Evolutionary conservation across 2,329 filamentous ascomycete genomes (phyloP).

Genomic region (Alternaria tenuissima): DNA sequence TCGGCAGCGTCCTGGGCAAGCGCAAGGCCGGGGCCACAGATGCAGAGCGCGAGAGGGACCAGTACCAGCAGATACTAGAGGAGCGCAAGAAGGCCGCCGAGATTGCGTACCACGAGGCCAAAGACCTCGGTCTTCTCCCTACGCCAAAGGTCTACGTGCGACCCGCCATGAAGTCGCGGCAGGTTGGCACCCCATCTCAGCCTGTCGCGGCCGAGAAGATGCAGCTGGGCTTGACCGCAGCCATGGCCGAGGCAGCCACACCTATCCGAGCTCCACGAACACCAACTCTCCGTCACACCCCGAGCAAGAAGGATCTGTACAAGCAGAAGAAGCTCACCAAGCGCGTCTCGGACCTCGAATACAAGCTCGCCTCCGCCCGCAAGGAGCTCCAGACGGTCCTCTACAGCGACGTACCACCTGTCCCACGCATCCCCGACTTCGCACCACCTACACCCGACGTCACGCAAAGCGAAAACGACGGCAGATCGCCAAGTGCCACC

Average conservation of each 20-base stretch:
- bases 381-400: constrained; percentile 62
- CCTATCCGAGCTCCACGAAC: constrained; percentile 28
- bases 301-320: constrained; percentile 65
- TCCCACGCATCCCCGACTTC: constrained; percentile 47
- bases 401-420: constrained; percentile 52
- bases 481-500: constrained; percentile 25
- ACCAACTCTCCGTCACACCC: constrained; percentile 54
- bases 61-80: constrained; percentile 25
- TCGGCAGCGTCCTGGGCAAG: constrained; percentile 41
- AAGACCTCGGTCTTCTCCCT: constrained; percentile 44
- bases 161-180: constrained; percentile 23
- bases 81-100: constrained; percentile 43
- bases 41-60: constrained; percentile 28
- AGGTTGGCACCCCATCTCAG: constrained; percentile 16
- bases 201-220: constrained; percentile 10
- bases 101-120: constrained; percentile 43
- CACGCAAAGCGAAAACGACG: constrained; percentile 36
- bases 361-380: constrained; percentile 64
- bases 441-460: constrained; percentile 38
- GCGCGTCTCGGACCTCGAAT: constrained; percentile 68
- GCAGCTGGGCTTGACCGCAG: constrained; percentile 13
- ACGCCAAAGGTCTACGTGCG: constrained; percentile 44
- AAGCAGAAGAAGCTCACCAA: constrained; percentile 66
- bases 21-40: constrained; percentile 37
- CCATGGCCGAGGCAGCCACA: constrained; percentile 17